Conservation (phyloP, 805 yeast species). For the Wickerhamomyces sydowiorum region DNA sequence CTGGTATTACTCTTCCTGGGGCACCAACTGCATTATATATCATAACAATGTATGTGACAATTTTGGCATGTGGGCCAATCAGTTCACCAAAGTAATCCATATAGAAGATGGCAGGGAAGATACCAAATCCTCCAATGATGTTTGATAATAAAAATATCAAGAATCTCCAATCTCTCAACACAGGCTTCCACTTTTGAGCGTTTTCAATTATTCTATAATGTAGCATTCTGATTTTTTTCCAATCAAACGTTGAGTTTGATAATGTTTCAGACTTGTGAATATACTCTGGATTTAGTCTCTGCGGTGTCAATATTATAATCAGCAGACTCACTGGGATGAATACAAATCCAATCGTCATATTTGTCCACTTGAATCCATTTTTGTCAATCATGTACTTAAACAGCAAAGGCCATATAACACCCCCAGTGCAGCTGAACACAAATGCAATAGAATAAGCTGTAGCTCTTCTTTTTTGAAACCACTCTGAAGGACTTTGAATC, state of each 20-base stretch:
- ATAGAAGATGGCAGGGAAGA: background rate
- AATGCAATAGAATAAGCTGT: background rate
- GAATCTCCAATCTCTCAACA: background rate
- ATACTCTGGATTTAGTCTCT: background rate
- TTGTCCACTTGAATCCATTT: background rate
- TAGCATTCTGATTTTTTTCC: background rate
- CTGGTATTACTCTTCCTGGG: background rate
- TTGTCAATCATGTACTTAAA: background rate
- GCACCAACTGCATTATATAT: background rate
- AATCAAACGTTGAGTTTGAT: background rate
- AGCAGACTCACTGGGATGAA: background rate
- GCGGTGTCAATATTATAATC: background rate
- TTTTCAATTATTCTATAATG: background rate
- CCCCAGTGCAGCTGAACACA: background rate
- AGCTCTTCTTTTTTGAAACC: background rate
- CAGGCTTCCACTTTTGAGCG: background rate
- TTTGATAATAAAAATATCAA: background rate
- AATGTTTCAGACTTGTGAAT: background rate
- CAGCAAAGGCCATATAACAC: background rate
- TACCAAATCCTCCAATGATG: background rate
- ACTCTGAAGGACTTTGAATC: background rate
- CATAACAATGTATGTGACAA: background rate
- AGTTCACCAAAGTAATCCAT: background rate
- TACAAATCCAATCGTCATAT: background rate
- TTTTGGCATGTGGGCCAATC: background rate